These are phyloP conservation scores for Amanita fuliginea DNA, from an alignment of 768 basidiomycete genomes.

Conservation along the genomic window DNA sequence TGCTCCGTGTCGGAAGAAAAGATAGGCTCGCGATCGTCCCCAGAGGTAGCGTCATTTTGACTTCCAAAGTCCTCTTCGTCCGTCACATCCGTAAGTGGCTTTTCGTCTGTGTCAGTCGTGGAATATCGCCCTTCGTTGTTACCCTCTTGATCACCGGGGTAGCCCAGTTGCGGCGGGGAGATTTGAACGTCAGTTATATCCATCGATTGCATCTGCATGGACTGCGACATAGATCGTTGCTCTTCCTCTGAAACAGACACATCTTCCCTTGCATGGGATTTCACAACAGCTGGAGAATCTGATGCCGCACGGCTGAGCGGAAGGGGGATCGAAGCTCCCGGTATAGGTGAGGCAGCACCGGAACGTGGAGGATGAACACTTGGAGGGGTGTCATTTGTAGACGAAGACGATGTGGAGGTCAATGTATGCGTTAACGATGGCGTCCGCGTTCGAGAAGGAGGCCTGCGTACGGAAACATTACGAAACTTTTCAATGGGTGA, in stretches of 20 bases:
- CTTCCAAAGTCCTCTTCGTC: conserved; percentile 10
- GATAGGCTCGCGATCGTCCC: conserved; percentile 41
- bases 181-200: conserved; percentile 43
- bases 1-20: conserved; percentile 59
- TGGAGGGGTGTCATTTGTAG: conserved; percentile 53
- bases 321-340: conserved; percentile 36
- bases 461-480: conserved; percentile 48
- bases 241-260: conserved; percentile 13
- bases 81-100: conserved; percentile 11
- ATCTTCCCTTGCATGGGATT: conserved; percentile 15
- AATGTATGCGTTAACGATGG: conserved; percentile 58
- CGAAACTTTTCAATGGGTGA: conserved; percentile 56
- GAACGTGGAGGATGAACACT: conserved; percentile 34
- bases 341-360: conserved; percentile 31
- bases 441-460: conserved; percentile 42
- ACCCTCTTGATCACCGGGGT: conserved; percentile 8
- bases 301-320: conserved; percentile 33
- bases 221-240: conserved; percentile 20
- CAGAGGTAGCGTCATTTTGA: conserved; percentile 9
- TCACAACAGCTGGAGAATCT: conserved; percentile 32
- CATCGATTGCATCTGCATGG: conserved; percentile 31
- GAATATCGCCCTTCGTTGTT: conserved; percentile 3
- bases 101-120: conserved; percentile 7
- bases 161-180: conserved; percentile 24
- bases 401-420: conserved; percentile 47